These are phyloP conservation scores for Penstemon eatonii DNA, from an alignment of 257 asterid species.

Conservation along the genomic window DNA sequence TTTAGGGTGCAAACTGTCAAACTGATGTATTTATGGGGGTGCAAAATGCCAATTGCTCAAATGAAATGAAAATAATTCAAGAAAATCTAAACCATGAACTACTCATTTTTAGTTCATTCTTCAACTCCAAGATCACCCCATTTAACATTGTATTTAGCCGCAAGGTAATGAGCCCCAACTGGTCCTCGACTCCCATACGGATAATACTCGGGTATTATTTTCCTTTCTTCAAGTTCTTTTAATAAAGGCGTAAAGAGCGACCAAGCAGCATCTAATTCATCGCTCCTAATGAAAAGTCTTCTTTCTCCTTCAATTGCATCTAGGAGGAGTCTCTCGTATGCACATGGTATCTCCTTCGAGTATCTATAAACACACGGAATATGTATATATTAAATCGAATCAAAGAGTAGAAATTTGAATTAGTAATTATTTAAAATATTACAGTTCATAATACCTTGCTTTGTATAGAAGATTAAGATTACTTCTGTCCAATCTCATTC, in stretches of 20 bases:
- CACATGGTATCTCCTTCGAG: slow-evolving; percentile 94
- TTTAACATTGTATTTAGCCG: slow-evolving; percentile 77
- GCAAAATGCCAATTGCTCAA: too few relatives aligned
- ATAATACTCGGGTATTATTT: slow-evolving; percentile 71
- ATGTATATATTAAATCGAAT: background rate
- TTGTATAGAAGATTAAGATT: slow-evolving; percentile 89
- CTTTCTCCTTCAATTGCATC: slow-evolving; percentile 96
- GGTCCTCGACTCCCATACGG: slow-evolving; percentile 98
- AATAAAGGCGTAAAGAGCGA: slow-evolving; percentile 86
- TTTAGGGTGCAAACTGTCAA: too few relatives aligned
- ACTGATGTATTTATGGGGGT: too few relatives aligned
- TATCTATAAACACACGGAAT: slow-evolving; percentile 46
- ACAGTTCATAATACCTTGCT: slow-evolving; percentile 57
- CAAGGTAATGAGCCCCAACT: slow-evolving; percentile 91
- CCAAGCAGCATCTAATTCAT: slow-evolving; percentile 97
- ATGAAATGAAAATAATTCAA: background rate
- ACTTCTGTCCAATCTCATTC: slow-evolving; percentile 87
- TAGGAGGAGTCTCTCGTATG: slow-evolving; percentile 88
- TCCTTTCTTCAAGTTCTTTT: slow-evolving; percentile 74
- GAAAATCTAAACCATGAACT: background rate
- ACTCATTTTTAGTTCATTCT: slow-evolving; percentile 36
- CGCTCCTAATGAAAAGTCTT: slow-evolving; percentile 93
- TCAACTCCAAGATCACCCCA: slow-evolving; percentile 90
- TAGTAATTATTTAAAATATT: background rate
- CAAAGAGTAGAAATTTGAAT: background rate